Evolutionary conservation across 805 yeast genomes (phyloP), one percentile per base, ranked within the genome.

Genomic region (Cyberlindnera lachancei): DNA sequence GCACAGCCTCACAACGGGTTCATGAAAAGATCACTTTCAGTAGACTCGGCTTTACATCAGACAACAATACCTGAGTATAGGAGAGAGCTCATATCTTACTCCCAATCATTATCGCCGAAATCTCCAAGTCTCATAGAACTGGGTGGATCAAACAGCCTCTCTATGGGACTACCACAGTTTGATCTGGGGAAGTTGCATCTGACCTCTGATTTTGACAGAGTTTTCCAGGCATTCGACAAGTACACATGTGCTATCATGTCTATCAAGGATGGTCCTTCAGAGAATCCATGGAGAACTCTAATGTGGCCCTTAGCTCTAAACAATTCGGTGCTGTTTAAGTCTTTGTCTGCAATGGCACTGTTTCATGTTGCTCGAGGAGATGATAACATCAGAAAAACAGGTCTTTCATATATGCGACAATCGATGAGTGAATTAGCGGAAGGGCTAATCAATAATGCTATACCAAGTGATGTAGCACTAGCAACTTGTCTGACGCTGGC

Each of bases 251-350:
- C 64, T 3, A 66, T 78, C 32, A 64, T 79, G 71, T 72, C 81
- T 6, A 73, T 78, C 35, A 75, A 73, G 41, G 71, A 75, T 40
- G 83, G 82, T 0, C 73, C 73, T 0, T 54, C 68, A 3, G 83
- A 76, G 39, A 78, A 79, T 44, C 86, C 85, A 6, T 79, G 86
- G 86, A 54, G 79, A 31, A 63, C 66, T 7, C 45, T 69, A 25
- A 55, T 77, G 29, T 51, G 77, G 46, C 84, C 85, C 1, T 49
- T 75, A 28, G 75, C 82, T 0, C 44, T 58, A n/a, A 55, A 66
- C 19, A 65, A 75, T 42, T 62, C 77, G 2, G 79, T 76, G 10
- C 54, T 79, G 36, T 70, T 69, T 55, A 72, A 77, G 46, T 74
- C 83, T 1, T 58, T 79, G 29, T 75, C 80, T 3, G 72, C 84